Evolutionary conservation across 371 early-diverging fungal species (phyloP), one percentile per base, ranked within the genome.

Genomic region (Mucor indicus): DNA sequence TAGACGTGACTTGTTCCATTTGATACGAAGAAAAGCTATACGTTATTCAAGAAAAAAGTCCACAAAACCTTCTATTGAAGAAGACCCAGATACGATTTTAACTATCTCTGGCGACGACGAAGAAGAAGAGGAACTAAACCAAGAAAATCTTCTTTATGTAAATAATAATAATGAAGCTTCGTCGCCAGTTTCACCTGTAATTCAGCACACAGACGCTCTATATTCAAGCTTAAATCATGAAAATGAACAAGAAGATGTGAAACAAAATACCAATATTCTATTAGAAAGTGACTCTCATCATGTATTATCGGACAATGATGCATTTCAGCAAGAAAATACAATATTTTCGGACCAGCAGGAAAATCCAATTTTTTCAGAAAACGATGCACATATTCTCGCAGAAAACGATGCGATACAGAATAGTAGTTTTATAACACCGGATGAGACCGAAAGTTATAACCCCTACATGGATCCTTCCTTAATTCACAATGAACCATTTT

Each of bases 1-100:
- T 2, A 39, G 69, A 24, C 57, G 57, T 23, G 75, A 75, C 40
- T 48, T 75, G 19, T 63, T 72, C 33, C 63, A 69, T 45, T 49
- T 70, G 30, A 75, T 75, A 38, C 61, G 67, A 6, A 60, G 75
- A 36, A 69, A 69, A 41, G 54, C 67, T 11, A 59, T 70, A 15
- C 62, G 61, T 17, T 63, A 69, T 47, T 37, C 58, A 17, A 57
- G 67, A 22, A 50, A 58, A n/a, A n/a, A 66, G 21, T 42, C 49
- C 11, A n/a, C 38, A 15, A 49, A n/a, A n/a, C n/a, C n/a, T n/a
- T n/a, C n/a, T n/a, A n/a, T n/a, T n/a, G n/a, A n/a, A n/a, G n/a
- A n/a, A n/a, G n/a, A n/a, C n/a, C n/a, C n/a, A n/a, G n/a, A n/a
- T n/a, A n/a, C n/a, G n/a, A n/a, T n/a, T n/a, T n/a, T n/a, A n/a